These are phyloP conservation scores for Fagopyrum homotropicum DNA, from an alignment of 148 eudicot species.

Conservation along the genomic window DNA sequence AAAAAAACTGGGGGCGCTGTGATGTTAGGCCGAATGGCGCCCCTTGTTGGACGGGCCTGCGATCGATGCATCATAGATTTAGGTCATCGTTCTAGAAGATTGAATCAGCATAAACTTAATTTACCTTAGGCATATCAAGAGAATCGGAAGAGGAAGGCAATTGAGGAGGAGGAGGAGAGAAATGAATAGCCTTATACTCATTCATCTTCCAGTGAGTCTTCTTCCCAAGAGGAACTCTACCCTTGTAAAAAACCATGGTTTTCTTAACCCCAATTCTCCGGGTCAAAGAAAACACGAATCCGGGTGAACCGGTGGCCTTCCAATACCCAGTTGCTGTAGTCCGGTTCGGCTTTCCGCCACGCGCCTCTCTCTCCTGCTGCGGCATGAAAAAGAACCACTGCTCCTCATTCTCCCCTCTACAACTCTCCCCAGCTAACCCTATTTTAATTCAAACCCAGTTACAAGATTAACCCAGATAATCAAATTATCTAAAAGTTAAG, in stretches of 20 bases:
- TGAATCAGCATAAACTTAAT: neutral
- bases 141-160: neutral
- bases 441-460: constrained; percentile 5
- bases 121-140: neutral
- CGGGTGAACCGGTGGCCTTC: constrained; percentile 60
- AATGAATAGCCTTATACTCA: constrained; percentile 38
- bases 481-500: neutral
- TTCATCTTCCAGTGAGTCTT: constrained; percentile 61
- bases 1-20: no score
- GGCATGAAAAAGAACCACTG: constrained; percentile 57
- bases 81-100: no score
- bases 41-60: no score
- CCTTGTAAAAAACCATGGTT: constrained; percentile 53
- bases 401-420: constrained; percentile 38
- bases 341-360: constrained; percentile 47
- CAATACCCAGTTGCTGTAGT: constrained; percentile 47
- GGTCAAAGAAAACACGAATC: constrained; percentile 32
- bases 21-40: no score
- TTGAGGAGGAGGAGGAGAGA: neutral
- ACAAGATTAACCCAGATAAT: neutral
- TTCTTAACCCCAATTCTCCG: constrained; percentile 44
- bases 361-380: constrained; percentile 40
- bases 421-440: constrained; percentile 34
- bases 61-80: no score
- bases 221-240: constrained; percentile 39